Conservation (phyloP, 768 basidiomycete species). For the Tylopilus balloui region DNA sequence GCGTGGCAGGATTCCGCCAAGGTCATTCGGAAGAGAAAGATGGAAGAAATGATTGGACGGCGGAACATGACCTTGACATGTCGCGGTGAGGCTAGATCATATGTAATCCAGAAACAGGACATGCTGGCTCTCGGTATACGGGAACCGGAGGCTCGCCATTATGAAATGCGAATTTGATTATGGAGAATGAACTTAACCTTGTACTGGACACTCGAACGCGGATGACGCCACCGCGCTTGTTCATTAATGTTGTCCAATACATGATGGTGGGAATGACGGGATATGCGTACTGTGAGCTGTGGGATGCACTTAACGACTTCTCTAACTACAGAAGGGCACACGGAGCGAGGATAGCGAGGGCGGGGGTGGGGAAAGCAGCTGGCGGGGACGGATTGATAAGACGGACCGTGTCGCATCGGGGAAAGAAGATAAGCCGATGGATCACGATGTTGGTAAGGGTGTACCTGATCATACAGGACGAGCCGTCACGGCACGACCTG, state of each 20-base stretch:
- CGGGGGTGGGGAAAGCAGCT: constrained; percentile 9
- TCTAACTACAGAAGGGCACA: constrained; percentile 28
- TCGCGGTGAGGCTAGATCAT: constrained; percentile 22
- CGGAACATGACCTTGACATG: constrained; percentile 24
- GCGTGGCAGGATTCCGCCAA: constrained; percentile 45
- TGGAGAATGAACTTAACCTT: constrained; percentile 37
- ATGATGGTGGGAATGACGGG: constrained; percentile 29
- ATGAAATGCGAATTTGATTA: constrained; percentile 44
- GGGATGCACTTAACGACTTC: constrained; percentile 13
- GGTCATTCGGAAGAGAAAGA: constrained; percentile 55
- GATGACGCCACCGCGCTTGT: constrained; percentile 30
- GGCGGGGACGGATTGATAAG: constrained; percentile 26
- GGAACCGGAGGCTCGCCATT: constrained; percentile 31
- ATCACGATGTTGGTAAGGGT: constrained; percentile 18
- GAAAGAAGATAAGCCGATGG: constrained; percentile 22
- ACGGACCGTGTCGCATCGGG: constrained; percentile 6
- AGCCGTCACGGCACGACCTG: constrained; percentile 76
- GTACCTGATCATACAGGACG: constrained; percentile 23
- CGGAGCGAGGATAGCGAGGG: constrained; percentile 11
- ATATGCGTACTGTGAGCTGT: constrained; percentile 18
- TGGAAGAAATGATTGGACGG: constrained; percentile 31
- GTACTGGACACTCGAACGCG: constrained; percentile 27
- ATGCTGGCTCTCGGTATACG: constrained; percentile 27
- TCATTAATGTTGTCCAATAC: constrained; percentile 33
- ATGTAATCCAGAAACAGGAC: constrained; percentile 29